Evolutionary conservation across 805 yeast genomes (phyloP), one percentile per base, ranked within the genome.

Genomic region (Dipodascus albidus): DNA sequence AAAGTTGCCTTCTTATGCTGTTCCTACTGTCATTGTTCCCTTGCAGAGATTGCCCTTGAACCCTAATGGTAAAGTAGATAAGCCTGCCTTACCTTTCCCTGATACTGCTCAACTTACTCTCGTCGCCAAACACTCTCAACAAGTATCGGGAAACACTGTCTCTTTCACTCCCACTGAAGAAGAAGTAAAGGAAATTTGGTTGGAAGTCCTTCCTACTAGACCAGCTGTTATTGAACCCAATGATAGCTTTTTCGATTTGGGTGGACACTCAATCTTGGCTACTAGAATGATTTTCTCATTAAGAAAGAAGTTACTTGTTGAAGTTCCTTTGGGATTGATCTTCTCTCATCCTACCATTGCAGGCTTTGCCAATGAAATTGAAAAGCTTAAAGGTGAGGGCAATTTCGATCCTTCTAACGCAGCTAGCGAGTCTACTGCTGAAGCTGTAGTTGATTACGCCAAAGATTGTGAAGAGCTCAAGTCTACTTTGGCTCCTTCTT

Each of bases 1-100:
- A 64, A 83, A 95, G 70, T 76, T 93, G 55, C 97, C 99, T 0
- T 77, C 85, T 14, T 93, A 93, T 67, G 96, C 99, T 17, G 83
- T 93, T 49, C 99, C 99, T 48, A 78, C 96, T 0, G 74, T 91
- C 35, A 82, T 93, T 63, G 91, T 93, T 50, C 97, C 97, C 15
- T 75, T 95, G 73, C 75, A 78, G 23, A 83, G 81, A 62, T 71
- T 93, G 65, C 99, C 99, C 23, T 75, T 93, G 70, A 93, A 93
- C 70, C 99, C 99, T 55, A 93, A 93, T 67, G 99, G 99, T 62
- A 93, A 93, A 70, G 88, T 93, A 55, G 99, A 93, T 72, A 93
- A 93, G 73, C 98, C 98, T 38, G 89, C 91, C 64, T 74, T 93
- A 57, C 98, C 96, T 49, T 88, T 86, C 79, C 99, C 99, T 53